Evolutionary conservation across 352 stramenopile genomes (phyloP), one percentile per base, ranked within the genome.

Genomic region (Phytophthora pini): DNA sequence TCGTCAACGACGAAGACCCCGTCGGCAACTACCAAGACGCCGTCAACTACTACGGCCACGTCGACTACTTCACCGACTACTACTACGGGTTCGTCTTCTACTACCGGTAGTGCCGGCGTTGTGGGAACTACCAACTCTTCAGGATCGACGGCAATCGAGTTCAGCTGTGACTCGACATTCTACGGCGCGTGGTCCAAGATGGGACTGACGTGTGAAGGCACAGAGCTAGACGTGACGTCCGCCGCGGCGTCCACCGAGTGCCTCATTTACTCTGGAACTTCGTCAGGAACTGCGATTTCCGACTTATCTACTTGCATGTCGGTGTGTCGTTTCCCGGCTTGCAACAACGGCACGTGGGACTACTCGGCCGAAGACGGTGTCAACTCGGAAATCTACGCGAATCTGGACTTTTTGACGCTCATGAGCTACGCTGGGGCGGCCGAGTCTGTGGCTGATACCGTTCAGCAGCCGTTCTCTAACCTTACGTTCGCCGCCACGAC

Each of bases 271-370:
- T 82, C 74, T 4, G 88, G 88, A 10, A 61, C 77, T 1, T 78
- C 87, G 24, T 78, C 80, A 0, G 72, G 79, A 22, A 71, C 71
- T 1, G 52, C 65, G 0, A 71, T 93, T 24, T 75, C 79, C 10
- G 77, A 89, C 61, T 55, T 92, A 63, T 74, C 79, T 22, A 76
- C 86, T 10, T 95, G 88, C 54, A 76, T 95, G 69, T 93, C 85
- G 12, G 75, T 89, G n/a, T 95, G 88, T 43, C 76, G 80, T 45
- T 93, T 95, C 67, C 88, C 88, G 20, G 85, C 77, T 11, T 95
- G 88, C 54, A 61, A 54, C 27, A 85, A 92, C 39, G 82, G 79
- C 50, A 76, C 62, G 62, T 95, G 88, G 88, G 88, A 93, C 63
- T 95, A 95, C 70, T 54, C 70, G 43, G 69, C 83, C 2, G 59